phyloP scores from a whole-genome alignment of 2,329 filamentous ascomycete genomes.

The Proliferodiscus dingleyae region DNA sequence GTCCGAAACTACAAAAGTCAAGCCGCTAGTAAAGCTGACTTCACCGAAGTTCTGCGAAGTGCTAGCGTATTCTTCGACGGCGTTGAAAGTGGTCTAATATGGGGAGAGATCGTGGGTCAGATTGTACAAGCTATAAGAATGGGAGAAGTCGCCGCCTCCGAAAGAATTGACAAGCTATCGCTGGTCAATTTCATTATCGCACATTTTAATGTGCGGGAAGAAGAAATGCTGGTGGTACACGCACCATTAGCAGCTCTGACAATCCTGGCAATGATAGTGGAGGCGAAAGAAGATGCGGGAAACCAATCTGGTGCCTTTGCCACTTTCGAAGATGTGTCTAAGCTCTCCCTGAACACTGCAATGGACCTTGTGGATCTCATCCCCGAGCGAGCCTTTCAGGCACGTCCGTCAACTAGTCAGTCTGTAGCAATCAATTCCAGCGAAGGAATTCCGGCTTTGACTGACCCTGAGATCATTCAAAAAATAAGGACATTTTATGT shows the following conservation, averaged over 20 bases:
- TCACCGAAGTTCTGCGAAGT: slow-evolving; percentile 83
- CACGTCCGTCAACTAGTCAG: slow-evolving; percentile 25
- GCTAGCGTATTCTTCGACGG: slow-evolving; percentile 97
- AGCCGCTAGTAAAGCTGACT: slow-evolving; percentile 62
- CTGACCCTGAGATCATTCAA: slow-evolving; percentile 51
- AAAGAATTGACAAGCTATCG: slow-evolving; percentile 58
- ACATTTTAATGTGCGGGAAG: slow-evolving; percentile 90
- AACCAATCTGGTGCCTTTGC: slow-evolving; percentile 23
- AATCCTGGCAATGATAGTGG: slow-evolving; percentile 52
- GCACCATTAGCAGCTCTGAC: slow-evolving; percentile 72
- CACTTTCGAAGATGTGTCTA: slow-evolving; percentile 22
- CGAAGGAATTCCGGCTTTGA: slow-evolving; percentile 28
- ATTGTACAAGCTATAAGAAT: slow-evolving; percentile 55
- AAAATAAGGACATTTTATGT: slow-evolving; percentile 64
- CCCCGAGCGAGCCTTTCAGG: slow-evolving; percentile 58
- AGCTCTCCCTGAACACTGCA: slow-evolving; percentile 43
- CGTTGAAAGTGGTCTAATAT: slow-evolving; percentile 90
- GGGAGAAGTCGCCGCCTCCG: slow-evolving; percentile 35
- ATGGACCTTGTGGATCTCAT: slow-evolving; percentile 57
- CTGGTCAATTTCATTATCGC: slow-evolving; percentile 76
- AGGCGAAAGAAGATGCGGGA: slow-evolving; percentile 39
- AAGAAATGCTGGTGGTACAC: slow-evolving; percentile 89
- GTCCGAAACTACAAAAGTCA: slow-evolving; percentile 68
- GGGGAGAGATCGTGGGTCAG: slow-evolving; percentile 71
- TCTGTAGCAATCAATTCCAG: slow-evolving; percentile 16